Base-by-base conservation (phyloP, 352 stramenopile genomes). In the Phytophthora citrophthora region DNA sequence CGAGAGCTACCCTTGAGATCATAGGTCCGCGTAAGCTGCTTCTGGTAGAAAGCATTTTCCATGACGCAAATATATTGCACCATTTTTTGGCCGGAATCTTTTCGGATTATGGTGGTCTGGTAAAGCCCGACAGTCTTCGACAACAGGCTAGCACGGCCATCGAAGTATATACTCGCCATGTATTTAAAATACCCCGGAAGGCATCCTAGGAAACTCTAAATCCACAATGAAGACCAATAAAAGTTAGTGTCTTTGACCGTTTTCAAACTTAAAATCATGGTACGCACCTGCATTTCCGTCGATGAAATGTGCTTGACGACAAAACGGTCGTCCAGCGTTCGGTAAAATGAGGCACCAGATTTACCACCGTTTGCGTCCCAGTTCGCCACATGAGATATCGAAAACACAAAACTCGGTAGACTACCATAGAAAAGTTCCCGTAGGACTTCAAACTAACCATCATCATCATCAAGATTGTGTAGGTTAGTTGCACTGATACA, bases 1-100 rank as follows among this genome's bases (percentile, higher is more conserved):
- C 95, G 80, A 50, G 97, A 90, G 31, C 90, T 98, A n/a, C 96
- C 97, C 78, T 99, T 99, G n/a, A 99, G 70, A 74, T 99, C 97
- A 69, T 98, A 99, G 3, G 93, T 96, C 44, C 86, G 90, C n/a
- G 77, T 81, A 23, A 99, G 95, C 31, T 95, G 90, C n/a, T 96
- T 83, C 32, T 96, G 90, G 62, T 95, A 98, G 61, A 99, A 99
- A 10, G 98, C 96, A 61, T 99, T 99, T 74, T 99, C 94, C 88
- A 97, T 97, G 38, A 97, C 89, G 24, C 94, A 91, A 70, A 99
- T 97, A 41, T 98, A 93, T 64, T 89, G 74, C 41, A 78, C 94
- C 66, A 59, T 96, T 78, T 86, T 97, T 70, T 86, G 97, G 45
- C 93, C 96, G 68, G 69, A 88, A 86, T 86, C 93, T 68, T 89